These are phyloP conservation scores for Phyllosticta citriasiana DNA, from an alignment of 2,329 filamentous ascomycete genomes.

Conservation along the genomic window DNA sequence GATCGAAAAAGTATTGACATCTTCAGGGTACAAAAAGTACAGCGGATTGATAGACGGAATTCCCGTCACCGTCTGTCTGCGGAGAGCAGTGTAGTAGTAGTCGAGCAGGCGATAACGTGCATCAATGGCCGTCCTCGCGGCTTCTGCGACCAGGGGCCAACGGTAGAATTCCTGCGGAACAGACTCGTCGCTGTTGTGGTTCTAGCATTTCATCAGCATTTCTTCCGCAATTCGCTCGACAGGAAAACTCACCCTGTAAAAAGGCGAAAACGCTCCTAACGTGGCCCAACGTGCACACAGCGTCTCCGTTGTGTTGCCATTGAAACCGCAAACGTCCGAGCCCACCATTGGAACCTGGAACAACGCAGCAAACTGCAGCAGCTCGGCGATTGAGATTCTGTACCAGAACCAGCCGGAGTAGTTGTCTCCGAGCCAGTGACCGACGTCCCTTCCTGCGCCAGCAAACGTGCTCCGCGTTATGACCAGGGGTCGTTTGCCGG, in stretches of 20 bases:
- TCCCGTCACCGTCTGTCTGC: conserved; percentile 50
- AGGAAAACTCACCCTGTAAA: conserved; percentile 45
- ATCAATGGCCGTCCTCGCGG: conserved; percentile 58
- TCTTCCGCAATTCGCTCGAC: too few species aligned
- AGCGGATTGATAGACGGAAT: conserved; percentile 58
- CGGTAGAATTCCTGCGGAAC: conserved; percentile 64
- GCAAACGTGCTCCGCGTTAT: conserved; percentile 70
- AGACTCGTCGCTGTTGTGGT: conserved; percentile 51
- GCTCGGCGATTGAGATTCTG: conserved; percentile 29
- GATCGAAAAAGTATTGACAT: conserved; percentile 42
- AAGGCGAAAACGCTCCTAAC: conserved; percentile 63
- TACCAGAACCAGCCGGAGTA: conserved; percentile 35
- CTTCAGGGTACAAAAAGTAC: conserved; percentile 59
- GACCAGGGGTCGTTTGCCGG: conserved; percentile 54
- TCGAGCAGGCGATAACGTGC: conserved; percentile 69
- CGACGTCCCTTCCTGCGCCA: conserved; percentile 52
- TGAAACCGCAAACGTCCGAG: conserved; percentile 68
- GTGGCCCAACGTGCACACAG: conserved; percentile 69
- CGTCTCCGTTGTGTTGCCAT: conserved; percentile 52
- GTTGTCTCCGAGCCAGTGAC: conserved; percentile 54
- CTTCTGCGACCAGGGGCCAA: conserved; percentile 53
- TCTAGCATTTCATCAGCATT: conserved; percentile 18
- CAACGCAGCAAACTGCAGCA: conserved; percentile 37
- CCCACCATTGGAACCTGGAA: conserved; percentile 41
- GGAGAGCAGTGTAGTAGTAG: conserved; percentile 66